Evolutionary conservation across 768 basidiomycete genomes (phyloP), one percentile per base, ranked within the genome.

Genomic region (Leccinum arenicola): DNA sequence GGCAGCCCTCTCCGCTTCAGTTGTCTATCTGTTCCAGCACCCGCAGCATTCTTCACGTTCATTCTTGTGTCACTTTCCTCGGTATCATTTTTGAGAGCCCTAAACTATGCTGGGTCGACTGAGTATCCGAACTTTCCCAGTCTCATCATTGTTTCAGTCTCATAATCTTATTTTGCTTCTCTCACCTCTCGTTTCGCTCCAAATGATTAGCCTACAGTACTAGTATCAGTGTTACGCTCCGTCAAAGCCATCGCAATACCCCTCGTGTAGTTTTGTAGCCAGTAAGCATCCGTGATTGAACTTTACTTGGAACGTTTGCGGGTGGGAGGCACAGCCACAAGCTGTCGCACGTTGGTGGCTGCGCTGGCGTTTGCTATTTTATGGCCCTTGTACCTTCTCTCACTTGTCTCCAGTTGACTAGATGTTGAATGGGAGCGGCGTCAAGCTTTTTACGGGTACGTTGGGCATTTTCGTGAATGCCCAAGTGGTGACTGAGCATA

Each of bases 371-470:
- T 50, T 43, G 36, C 50, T 36, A 58, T 59, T 66, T 51, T 55
- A 63, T 62, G 62, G 56, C 29, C 36, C 64, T 60, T 53, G 17
- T 23, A 54, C 27, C 48, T 59, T 51, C 50, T 63, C 54, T 52
- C 50, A 61, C 54, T 60, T 52, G 55, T 60, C 15, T 55, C 49
- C 50, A 62, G 58, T 57, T 58, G 59, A 61, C 64, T 68, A 64
- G 58, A 84, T 84, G 82, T 66, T 84, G 66, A 81, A 81, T 60
- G 82, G 83, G 53, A 82, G 74, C 56, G 82, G 82, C 53, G 82
- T 84, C 69, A 84, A 84, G 68, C 77, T 84, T 59, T 84, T 84
- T 64, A 77, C 82, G n/a, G 82, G 82, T 84, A 60, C 55, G 81
- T 73, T 38, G 9, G 40, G 49, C n/a, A 45, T 48, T 19, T 43